Percentiles rank a stretch among this genome's conserved stretches.
Evolutionary conservation across 2,329 filamentous ascomycete species (phyloP).

Genomic region (Periconia digitata): DNA sequence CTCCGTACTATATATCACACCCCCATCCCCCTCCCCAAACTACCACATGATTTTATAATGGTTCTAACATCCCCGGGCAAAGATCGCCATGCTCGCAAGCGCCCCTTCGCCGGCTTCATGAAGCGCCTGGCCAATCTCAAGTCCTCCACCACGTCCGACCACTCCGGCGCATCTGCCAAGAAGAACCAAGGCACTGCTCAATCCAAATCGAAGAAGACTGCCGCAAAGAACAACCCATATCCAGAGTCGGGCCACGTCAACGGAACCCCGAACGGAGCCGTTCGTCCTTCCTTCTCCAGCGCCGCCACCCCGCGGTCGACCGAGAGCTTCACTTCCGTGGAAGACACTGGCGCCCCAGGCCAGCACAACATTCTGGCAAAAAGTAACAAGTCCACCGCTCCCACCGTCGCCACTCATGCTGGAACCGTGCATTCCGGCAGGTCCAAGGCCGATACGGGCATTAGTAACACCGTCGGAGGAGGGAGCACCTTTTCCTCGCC

Average conservation of each 20-base stretch:
- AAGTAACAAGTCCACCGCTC: slow-evolving; percentile 72
- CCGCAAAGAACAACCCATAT: slow-evolving; percentile 87
- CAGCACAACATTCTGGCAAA: slow-evolving; percentile 59
- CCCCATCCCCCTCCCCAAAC: slow-evolving; percentile 1
- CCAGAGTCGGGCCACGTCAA: slow-evolving; percentile 71
- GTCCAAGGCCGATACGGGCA: slow-evolving; percentile 79
- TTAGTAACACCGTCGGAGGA: slow-evolving; percentile 59
- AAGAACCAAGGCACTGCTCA: slow-evolving; percentile 33
- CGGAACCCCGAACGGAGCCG: slow-evolving; percentile 41
- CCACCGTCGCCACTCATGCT: slow-evolving; percentile 80
- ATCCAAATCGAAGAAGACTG: slow-evolving; percentile 59
- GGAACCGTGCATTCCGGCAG: slow-evolving; percentile 75
- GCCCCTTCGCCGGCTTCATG: slow-evolving; percentile 91
- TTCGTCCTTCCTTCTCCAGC: slow-evolving; percentile 45
- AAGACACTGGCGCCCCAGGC: slow-evolving; percentile 46
- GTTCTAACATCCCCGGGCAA: slow-evolving; percentile 36
- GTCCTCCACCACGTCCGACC: slow-evolving; percentile 67
- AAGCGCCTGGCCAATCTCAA: slow-evolving; percentile 91
- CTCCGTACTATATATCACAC: slow-evolving; percentile 4
- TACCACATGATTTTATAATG: slow-evolving; percentile 4
- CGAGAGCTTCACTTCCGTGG: slow-evolving; percentile 61
- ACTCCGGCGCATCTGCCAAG: slow-evolving; percentile 44
- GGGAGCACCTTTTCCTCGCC: slow-evolving; percentile 80
- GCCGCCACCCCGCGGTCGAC: slow-evolving; percentile 42
- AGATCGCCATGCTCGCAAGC: slow-evolving; percentile 75